A percentile compares a stretch with the other conserved stretches of the same genome.
Evolutionary conservation across 441 rosid genomes (phyloP).

Genomic region (Gossypium schwendimanii): DNA sequence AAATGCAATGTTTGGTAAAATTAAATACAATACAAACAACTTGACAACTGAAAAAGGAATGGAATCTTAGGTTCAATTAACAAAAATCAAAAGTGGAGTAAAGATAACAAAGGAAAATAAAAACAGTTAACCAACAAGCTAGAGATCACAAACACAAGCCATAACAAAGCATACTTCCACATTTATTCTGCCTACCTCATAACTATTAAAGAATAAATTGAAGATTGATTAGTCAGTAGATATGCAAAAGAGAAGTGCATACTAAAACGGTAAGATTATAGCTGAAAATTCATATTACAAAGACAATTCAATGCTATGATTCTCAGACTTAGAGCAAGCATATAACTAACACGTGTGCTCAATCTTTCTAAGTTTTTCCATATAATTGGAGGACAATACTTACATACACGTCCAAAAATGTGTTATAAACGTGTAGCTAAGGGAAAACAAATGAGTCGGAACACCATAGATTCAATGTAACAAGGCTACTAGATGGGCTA

Average conservation of each 20-base stretch:
- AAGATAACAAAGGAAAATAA: not conserved
- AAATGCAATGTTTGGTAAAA: not conserved
- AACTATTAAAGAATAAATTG: not conserved
- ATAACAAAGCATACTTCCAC: not conserved
- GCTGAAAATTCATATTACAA: not conserved
- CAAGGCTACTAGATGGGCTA: not conserved
- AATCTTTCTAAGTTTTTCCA: not conserved
- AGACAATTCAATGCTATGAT: not conserved
- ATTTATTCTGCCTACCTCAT: not conserved
- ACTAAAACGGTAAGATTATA: not conserved
- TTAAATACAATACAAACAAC: not conserved
- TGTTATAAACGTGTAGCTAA: too few species aligned
- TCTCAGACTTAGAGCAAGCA: not conserved
- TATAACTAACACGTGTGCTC: not conserved
- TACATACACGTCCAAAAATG: not conserved
- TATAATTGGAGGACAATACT: not conserved
- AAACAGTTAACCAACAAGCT: not conserved
- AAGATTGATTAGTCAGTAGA: not conserved
- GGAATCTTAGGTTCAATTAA: not conserved
- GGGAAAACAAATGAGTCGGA: not conserved
- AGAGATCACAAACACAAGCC: conserved; percentile 4
- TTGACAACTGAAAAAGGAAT: not conserved
- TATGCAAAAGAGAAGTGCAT: not conserved
- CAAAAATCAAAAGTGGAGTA: not conserved
- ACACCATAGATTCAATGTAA: not conserved